Evolutionary conservation across 1,139 yeast genomes (phyloP).

Genomic region (Sugiyamaella sp.): DNA sequence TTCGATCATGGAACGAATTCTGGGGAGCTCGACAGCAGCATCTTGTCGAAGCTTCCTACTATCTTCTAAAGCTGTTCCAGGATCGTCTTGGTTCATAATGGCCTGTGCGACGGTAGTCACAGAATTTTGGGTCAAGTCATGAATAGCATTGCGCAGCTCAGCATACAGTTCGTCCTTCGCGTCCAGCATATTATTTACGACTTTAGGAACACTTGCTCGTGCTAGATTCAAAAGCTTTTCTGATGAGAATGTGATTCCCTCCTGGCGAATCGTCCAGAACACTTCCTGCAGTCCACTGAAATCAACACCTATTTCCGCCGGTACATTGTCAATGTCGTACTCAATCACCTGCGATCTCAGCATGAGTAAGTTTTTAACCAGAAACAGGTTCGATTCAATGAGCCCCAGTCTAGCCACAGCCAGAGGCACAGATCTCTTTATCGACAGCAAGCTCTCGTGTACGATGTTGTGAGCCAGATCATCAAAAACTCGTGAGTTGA

Average conservation of each 20-base stretch:
- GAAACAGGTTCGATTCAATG: conserved; percentile 64
- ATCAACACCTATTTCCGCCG: conserved; percentile 74
- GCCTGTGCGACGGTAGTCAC: conserved; percentile 41
- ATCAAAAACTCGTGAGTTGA: conserved; percentile 75
- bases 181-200: conserved; percentile 84
- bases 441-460: conserved; percentile 69
- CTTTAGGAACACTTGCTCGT: conserved; percentile 73
- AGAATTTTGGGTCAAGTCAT: conserved; percentile 56
- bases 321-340: conserved; percentile 78
- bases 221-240: conserved; percentile 61
- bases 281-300: conserved; percentile 68
- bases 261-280: conserved; percentile 49
- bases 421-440: conserved; percentile 54
- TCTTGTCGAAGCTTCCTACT: conserved; percentile 52
- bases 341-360: conserved; percentile 70
- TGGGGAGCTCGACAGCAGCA: conserved; percentile 56
- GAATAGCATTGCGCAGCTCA: conserved; percentile 71
- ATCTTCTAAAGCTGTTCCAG: conserved; percentile 38
- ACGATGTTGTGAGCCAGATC: conserved; percentile 87
- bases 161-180: conserved; percentile 77
- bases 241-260: conserved; percentile 36
- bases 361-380: conserved; percentile 70
- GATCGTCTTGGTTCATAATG: conserved; percentile 36
- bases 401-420: conserved; percentile 48
- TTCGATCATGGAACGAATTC: conserved; percentile 54